Base-by-base conservation (phyloP, 139 green algal genomes). In the Dunaliella primolecta region DNA sequence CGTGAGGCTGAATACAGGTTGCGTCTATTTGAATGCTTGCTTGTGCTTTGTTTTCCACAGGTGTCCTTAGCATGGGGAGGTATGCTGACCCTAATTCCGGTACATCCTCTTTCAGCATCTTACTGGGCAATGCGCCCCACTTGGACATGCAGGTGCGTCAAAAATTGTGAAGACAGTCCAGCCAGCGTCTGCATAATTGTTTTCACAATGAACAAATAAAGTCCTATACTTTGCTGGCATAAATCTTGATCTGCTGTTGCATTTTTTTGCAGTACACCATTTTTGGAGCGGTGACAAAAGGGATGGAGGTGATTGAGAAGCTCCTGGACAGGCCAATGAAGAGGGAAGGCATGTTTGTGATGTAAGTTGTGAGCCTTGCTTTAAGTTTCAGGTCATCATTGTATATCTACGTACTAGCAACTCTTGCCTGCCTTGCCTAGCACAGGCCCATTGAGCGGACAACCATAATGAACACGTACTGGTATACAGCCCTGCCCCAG, bases 281-380 rank as follows among this genome's bases (percentile, higher is more conserved):
- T 23, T 94, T 94, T 86, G 91, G 94, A n/a, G 85, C 93, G 80
- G 89, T 98, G 25, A 96, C 92, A 11, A 20, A 86, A 0, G 95
- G 95, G 7, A 89, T 96, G 85, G 93, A 96, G n/a, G 89, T 91
- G 11, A 85, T 98, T 35, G 80, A 89, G 23, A 91, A 91, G 64
- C 78, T 98, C 56, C 93, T 98, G 86, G 38, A 83, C 3, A 79
- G 96, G 78, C 89, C 93, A 3, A 98, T 94, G 0, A 85, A 74
- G 7, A 84, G 46, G 1, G 93, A 97, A 79, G 95, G 96, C 36
- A 98, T 98, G 55, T 98, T 98, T 85, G 95, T 97, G 27, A 88
- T 88, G 70, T 78, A 64, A 37, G 64, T 81, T n/a, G n/a, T n/a
- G 57, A n/a, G n/a, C n/a, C n/a, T n/a, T n/a, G n/a, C n/a, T n/a